Percentiles rank a stretch among this genome's conserved stretches.
phyloP scores from a whole-genome alignment of 2,329 filamentous ascomycete genomes.

The Diaporthe velutina region DNA sequence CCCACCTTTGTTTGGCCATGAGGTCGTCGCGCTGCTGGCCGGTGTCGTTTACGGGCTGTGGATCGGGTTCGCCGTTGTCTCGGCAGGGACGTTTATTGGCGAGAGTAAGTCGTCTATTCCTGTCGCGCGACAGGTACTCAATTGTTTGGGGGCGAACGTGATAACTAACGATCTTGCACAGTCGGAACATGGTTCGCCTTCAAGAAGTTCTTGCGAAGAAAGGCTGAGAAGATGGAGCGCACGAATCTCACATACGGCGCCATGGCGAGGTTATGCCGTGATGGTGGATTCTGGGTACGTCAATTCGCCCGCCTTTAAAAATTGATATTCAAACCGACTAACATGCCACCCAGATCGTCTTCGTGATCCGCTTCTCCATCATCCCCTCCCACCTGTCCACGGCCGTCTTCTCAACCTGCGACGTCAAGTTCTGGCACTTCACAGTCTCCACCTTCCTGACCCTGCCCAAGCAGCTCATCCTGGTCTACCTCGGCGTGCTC shows the following conservation, averaged over 20 bases:
- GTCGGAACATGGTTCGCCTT: constrained; percentile 57
- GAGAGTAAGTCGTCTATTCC: constrained; percentile 47
- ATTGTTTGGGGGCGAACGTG: no score
- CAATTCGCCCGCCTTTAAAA: no score
- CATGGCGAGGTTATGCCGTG: constrained; percentile 54
- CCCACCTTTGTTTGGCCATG: constrained; percentile 57
- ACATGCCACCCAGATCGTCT: constrained; percentile 48
- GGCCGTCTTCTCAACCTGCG: constrained; percentile 57
- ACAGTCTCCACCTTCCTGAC: constrained; percentile 55
- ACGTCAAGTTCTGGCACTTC: constrained; percentile 57
- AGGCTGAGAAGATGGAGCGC: constrained; percentile 53
- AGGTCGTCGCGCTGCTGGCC: constrained; percentile 55
- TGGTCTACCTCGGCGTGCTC: constrained; percentile 56
- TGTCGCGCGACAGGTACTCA: neutral
- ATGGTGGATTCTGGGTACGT: constrained; percentile 55
- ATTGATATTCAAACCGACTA: neutral
- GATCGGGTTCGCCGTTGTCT: constrained; percentile 56
- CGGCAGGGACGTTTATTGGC: constrained; percentile 56
- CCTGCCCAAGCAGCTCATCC: constrained; percentile 56
- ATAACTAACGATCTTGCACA: constrained; percentile 33
- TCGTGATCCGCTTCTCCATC: constrained; percentile 56
- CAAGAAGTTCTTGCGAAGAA: constrained; percentile 51
- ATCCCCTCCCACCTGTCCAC: constrained; percentile 57
- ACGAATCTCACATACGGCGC: constrained; percentile 57
- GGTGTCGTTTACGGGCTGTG: constrained; percentile 57